A percentile compares a stretch with the other conserved stretches of the same genome.
These are phyloP conservation scores for Quercus rubra DNA, from an alignment of 306 rosid species.

Conservation along the genomic window DNA sequence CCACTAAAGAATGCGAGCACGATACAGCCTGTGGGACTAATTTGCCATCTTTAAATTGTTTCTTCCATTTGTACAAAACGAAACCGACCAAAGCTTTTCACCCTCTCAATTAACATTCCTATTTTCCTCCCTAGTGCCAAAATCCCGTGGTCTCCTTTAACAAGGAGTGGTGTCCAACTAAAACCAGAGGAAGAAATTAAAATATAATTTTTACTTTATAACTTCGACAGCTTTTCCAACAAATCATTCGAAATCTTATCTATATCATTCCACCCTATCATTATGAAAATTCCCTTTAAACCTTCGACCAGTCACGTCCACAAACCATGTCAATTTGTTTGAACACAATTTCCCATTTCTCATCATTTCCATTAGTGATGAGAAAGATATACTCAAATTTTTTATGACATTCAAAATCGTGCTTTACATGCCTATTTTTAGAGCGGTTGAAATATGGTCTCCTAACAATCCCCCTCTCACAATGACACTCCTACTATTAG, in stretches of 20 bases:
- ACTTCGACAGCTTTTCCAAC: background rate
- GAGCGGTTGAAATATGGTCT: too few species aligned
- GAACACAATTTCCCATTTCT: background rate
- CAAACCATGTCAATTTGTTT: constrained; percentile 28
- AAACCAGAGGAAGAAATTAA: too few species aligned
- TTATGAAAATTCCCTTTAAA: constrained; percentile 10
- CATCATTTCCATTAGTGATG: too few species aligned
- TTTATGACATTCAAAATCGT: too few species aligned
- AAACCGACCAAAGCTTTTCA: constrained; percentile 5
- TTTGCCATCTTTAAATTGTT: background rate
- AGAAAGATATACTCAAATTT: too few species aligned
- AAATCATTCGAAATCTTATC: background rate
- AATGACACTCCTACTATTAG: too few species aligned
- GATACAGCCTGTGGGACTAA: background rate
- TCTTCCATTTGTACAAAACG: background rate
- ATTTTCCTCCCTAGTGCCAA: background rate
- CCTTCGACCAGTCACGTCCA: constrained; percentile 38
- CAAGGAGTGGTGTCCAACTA: background rate
- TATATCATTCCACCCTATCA: background rate
- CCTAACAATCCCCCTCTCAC: too few species aligned
- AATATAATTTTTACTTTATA: background rate
- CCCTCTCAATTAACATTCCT: constrained; percentile 13
- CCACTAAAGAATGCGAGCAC: background rate
- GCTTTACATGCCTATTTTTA: too few species aligned
- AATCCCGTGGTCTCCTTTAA: background rate